Conservation (phyloP, 495 filamentous ascomycete species). For the Penicillium soppii region DNA sequence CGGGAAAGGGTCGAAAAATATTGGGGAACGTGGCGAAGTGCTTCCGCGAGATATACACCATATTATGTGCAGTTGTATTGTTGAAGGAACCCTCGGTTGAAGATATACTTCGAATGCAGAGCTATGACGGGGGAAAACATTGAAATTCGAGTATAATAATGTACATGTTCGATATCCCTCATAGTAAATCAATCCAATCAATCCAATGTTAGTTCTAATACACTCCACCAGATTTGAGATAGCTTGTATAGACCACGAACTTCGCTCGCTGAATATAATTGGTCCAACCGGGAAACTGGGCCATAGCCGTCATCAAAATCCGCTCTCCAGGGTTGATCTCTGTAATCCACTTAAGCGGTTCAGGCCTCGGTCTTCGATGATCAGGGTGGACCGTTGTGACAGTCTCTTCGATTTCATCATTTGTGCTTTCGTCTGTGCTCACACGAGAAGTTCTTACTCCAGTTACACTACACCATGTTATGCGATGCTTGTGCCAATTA, state of each 20-base stretch:
- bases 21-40: too few species aligned
- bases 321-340: constrained; percentile 2
- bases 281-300: not conserved
- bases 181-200: too few species aligned
- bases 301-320: not conserved
- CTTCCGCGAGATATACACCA: too few species aligned
- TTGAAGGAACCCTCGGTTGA: too few species aligned
- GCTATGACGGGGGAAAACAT: too few species aligned
- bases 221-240: not conserved
- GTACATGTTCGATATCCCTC: too few species aligned
- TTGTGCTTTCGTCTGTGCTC: not conserved
- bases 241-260: not conserved
- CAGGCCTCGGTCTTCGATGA: not conserved
- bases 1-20: too few species aligned
- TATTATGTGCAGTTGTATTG: too few species aligned
- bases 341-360: not conserved
- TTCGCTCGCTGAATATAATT: constrained; percentile 1
- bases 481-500: not conserved
- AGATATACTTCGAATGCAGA: too few species aligned
- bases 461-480: not conserved
- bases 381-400: not conserved
- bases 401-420: not conserved
- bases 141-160: too few species aligned
- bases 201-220: not conserved
- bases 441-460: not conserved